These are phyloP conservation scores for button mushroom (Agaricus bisporus) DNA, from an alignment of 768 basidiomycete genomes.

Conservation along the genomic window DNA sequence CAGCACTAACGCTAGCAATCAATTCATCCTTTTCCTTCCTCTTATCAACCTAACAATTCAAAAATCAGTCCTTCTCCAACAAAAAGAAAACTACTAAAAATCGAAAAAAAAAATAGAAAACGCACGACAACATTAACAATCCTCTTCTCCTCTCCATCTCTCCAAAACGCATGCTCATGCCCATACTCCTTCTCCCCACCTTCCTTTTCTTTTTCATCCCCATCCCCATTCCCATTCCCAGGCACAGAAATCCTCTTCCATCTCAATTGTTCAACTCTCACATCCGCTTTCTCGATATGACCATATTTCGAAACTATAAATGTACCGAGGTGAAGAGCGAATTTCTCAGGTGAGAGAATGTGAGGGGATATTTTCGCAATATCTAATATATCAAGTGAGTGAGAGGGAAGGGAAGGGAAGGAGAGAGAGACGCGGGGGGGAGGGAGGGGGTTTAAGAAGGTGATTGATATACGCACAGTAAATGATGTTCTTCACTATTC, in stretches of 20 bases:
- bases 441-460: not conserved
- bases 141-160: constrained; percentile 90
- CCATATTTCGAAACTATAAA: constrained; percentile 78
- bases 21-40: constrained; percentile 56
- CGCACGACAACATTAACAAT: constrained; percentile 53
- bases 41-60: constrained; percentile 58
- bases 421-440: not conserved
- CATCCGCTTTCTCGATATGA: constrained; percentile 64
- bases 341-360: constrained; percentile 75
- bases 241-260: constrained; percentile 74
- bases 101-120: constrained; percentile 2
- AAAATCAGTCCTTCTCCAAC: not conserved
- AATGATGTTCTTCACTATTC: constrained; percentile 60
- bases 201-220: too few species aligned
- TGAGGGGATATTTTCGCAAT: constrained; percentile 88
- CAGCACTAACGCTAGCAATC: constrained; percentile 56
- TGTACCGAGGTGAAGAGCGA: constrained; percentile 81
- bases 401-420: not conserved
- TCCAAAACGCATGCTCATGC: constrained; percentile 77
- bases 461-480: constrained; percentile 37
- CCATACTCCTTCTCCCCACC: constrained; percentile 19
- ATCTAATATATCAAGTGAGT: constrained; percentile 34
- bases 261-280: constrained; percentile 72
- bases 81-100: constrained; percentile 9
- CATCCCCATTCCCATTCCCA: constrained; percentile 14